Evolutionary conservation across 1,139 yeast species (phyloP), one percentile per base, ranked within the genome.

Genomic region (Geotrichum macrosporum): DNA sequence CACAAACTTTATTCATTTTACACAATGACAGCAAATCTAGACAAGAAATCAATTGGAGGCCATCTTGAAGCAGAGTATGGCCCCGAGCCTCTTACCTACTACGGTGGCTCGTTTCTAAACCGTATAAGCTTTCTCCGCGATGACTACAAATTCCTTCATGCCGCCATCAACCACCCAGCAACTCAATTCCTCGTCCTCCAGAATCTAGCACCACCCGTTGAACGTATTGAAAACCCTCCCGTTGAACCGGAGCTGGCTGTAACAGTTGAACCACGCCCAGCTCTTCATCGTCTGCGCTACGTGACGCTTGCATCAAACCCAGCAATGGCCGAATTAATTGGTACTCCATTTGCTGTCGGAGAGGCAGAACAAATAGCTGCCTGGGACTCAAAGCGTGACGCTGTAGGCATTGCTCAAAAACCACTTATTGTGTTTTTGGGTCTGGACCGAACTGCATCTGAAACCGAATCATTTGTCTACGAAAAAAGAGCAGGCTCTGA

Each of bases 81-180:
- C 16, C 44, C 53, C 12, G 65, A 61, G 34, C 51, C 53, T 12
- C 12, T 37, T 35, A 61, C 61, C n/a, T 41, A 53, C 50, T 74
- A 71, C 55, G 80, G 84, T 12, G 73, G 74, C 18, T 81, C 77
- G 52, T 78, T 30, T 21, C 69, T 89, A 46, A 88, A 89, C 66
- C 69, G 96, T 53, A 81, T 88, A 8, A 80, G 94, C 10, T 89
- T 87, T 60, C 70, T 88, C 40, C 71, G 96, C 47, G 81, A 78
- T 27, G 84, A 87, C 60, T 50, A 67, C 20, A 75, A 70, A 27
- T 88, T 86, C 59, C 73, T 88, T 20, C 57, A 69, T 39, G 60
- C 65, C 30, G 79, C 88, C 1, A 61, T 81, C 35, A 63, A 57
- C 12, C 80, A 77, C 55, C 69, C 75, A 1, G 65, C 73, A 4